A percentile compares a stretch with the other conserved stretches of the same genome.
Conservation (phyloP, 768 basidiomycete genomes). For the Grammothele lineata region DNA sequence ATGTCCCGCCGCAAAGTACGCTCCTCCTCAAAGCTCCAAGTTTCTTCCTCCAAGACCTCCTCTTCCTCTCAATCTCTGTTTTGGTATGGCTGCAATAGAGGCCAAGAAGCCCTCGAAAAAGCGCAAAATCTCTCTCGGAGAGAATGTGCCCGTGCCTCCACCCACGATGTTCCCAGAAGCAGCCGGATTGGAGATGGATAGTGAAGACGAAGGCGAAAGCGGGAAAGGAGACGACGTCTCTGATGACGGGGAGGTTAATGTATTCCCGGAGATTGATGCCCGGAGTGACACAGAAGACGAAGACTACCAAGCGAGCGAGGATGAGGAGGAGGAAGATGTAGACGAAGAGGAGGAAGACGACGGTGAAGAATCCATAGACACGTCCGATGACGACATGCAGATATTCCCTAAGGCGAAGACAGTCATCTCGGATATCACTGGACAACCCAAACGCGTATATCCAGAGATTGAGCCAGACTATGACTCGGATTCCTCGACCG, state of each 20-base stretch:
- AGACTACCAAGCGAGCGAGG: slow-evolving; percentile 26
- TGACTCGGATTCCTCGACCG: slow-evolving; percentile 88
- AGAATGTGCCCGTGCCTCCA: slow-evolving; percentile 27
- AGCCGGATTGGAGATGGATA: slow-evolving; percentile 64
- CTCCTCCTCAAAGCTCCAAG: too few relatives aligned
- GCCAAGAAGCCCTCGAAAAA: slow-evolving; percentile 43
- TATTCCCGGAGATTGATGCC: slow-evolving; percentile 22
- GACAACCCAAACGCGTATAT: slow-evolving; percentile 78
- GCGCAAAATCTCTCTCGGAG: slow-evolving; percentile 49
- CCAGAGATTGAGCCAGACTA: slow-evolving; percentile 90
- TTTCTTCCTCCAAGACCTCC: not conserved
- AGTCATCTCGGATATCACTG: slow-evolving; percentile 75
- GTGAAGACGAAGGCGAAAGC: slow-evolving; percentile 71
- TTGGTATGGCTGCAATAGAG: slow-evolving; percentile 31
- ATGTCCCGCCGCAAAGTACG: too few relatives aligned
- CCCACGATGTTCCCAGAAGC: slow-evolving; percentile 32
- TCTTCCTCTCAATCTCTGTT: not conserved
- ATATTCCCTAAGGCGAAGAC: slow-evolving; percentile 62
- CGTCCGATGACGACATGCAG: slow-evolving; percentile 43
- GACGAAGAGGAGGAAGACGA: slow-evolving; percentile 32
- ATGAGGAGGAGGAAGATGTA: slow-evolving; percentile 33
- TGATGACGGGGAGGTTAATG: slow-evolving; percentile 32
- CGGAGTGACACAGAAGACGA: slow-evolving; percentile 29
- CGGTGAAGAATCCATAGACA: slow-evolving; percentile 34
- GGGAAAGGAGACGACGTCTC: slow-evolving; percentile 39